Evolutionary conservation across 345 rosid genomes (phyloP).

Genomic region (Linum tenue): DNA sequence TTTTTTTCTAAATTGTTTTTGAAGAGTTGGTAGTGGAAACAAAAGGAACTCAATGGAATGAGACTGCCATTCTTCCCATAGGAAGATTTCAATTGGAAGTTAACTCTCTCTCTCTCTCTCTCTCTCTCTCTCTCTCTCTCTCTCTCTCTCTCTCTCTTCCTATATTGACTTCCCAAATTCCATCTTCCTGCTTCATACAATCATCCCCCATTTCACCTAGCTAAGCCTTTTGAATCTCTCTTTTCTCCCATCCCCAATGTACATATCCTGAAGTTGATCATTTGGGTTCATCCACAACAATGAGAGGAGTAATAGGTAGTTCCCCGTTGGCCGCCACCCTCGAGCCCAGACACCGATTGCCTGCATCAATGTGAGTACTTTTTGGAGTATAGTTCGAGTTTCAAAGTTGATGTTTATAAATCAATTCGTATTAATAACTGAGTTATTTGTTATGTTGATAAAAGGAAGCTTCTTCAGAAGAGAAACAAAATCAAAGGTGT

Average conservation of each 20-base stretch:
- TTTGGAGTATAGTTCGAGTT: neutral
- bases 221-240: slow-evolving; percentile 5
- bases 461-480: slow-evolving; percentile 12
- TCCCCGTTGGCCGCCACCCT: slow-evolving; percentile 16
- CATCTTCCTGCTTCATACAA: neutral
- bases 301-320: slow-evolving; percentile 32
- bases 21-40: neutral
- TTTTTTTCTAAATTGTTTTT: neutral
- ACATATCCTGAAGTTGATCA: neutral
- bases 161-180: slow-evolving; percentile 19
- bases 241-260: neutral
- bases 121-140: neutral
- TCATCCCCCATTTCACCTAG: neutral
- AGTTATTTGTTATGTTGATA: neutral
- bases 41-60: slow-evolving; percentile 3
- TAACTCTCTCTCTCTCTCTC: neutral
- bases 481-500: slow-evolving; percentile 17
- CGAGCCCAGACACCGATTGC: slow-evolving; percentile 35
- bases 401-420: neutral
- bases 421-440: neutral
- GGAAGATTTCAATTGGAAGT: slow-evolving; percentile 44
- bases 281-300: neutral
- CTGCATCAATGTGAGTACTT: slow-evolving; percentile 36
- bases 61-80: neutral
- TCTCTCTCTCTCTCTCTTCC: too few relatives aligned